Evolutionary conservation across 192 early-diverging fungal species (phyloP), one percentile per base, ranked within the genome.

Genomic region (Coemansia sp.): DNA sequence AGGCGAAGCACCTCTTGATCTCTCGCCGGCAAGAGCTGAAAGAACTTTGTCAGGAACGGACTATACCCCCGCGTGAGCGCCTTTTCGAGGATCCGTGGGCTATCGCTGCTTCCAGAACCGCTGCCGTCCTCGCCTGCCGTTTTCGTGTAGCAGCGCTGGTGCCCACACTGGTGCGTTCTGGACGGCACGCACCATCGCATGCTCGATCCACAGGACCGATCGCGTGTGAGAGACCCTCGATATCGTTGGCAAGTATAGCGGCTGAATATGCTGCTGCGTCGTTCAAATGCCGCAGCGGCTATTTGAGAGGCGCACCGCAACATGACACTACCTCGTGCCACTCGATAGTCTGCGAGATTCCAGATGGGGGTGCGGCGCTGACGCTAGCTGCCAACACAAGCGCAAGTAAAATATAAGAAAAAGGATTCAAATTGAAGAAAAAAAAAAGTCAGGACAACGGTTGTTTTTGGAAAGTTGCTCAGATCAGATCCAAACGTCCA

Each of bases 1-100:
- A 44, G 32, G 40, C 43, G 69, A 35, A 79, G 56, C 56, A 44
- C 35, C 3, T 46, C 12, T 55, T 72, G 70, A 17, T 79, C 59
- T 10, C 29, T 39, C 12, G 46, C 48, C 1, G 76, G 66, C 22
- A 79, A 61, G 18, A 79, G 62, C 37, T 65, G 67, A 38, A 40
- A 62, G 37, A 66, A 69, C 37, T 79, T 79, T 63, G 70, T 62
- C 40, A 79, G 60, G 21, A 56, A 79, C 29, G 63, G 62, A 40
- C 67, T 69, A 58, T 59, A 56, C 15, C 70, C 58, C 17, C 55
- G 62, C 41, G 65, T 53, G 35, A 79, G 29, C 1, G 53, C 22
- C 52, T 56, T 68, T 53, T 68, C 74, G 14, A 76, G 53, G 11
- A 27, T n/a, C 24, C 12, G 46, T 1, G 46, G 27, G 15, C 26